Evolutionary conservation across 1,139 yeast genomes (phyloP), one percentile per base, ranked within the genome.

Genomic region (Hyphopichia wangnamkhiaoensis): DNA sequence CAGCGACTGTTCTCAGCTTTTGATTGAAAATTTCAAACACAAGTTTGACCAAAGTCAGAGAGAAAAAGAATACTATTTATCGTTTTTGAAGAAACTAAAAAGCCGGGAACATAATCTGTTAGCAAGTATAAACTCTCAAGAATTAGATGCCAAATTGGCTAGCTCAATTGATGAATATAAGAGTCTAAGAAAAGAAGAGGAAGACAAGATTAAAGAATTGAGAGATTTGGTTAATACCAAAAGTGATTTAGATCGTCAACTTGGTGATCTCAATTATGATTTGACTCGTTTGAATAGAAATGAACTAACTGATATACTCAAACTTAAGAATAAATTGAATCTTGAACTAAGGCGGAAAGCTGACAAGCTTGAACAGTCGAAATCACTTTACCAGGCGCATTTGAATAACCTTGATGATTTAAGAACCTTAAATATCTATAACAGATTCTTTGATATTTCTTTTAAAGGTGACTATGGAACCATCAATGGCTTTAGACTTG

Each of bases 401-500:
- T 61, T 84, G 32, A 73, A 77, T 47, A 85, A 81, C 44, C 63
- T 90, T 39, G 94, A 88, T 50, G 73, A 76, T 30, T 67, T 93
- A 20, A 70, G 95, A 43, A 79, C 78, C 39, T 72, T 88, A 16
- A 90, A 93, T 57, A 90, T 93, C 2, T 90, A 84, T 59, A 84
- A 80, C 46, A 90, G 83, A 49, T 80, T 89, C 2, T 94, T 91
- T 60, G 74, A 81, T 44, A 91, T 93, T 14, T 85, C 94, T 0
- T 84, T 82, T 49, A 49, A 55, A 39, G 93, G 93, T 7, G 79
- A 79, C 35, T 88, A 85, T 63, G 97, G 95, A 1, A 85, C 94
- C 0, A 91, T 93, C 20, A 91, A 91, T 59, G 95, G 93, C 0
- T 71, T 88, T 33, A 65, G 96, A 40, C 59, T 93, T 12, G 98